Evolutionary conservation across 78 protist genomes (phyloP).

Genomic region (Pelomyxa schiedti): DNA sequence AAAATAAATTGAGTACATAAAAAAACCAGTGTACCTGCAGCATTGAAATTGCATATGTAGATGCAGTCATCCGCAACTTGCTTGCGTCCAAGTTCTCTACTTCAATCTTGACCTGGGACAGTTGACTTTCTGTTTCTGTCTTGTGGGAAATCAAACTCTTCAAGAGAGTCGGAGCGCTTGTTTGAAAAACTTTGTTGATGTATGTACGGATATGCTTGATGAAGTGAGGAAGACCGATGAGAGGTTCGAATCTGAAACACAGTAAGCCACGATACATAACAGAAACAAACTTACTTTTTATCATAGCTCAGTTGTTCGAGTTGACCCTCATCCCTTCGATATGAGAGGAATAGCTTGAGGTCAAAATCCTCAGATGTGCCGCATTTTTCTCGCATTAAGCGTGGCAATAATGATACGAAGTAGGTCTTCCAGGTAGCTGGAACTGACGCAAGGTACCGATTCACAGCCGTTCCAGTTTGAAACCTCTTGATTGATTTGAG

Average conservation of each 20-base stretch:
- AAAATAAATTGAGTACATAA: too few species aligned
- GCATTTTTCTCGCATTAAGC: conserved; percentile 16
- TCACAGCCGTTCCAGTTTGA: conserved; percentile 13
- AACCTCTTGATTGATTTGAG: too few species aligned
- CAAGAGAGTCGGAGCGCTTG: conserved; percentile 35
- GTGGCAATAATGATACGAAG: conserved; percentile 39
- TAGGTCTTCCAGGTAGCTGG: conserved; percentile 25
- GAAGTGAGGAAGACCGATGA: too few species aligned
- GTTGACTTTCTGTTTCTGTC: too few species aligned
- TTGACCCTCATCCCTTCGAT: conserved; percentile 5
- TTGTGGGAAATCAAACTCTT: conserved; percentile 27
- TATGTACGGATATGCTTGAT: conserved; percentile 18
- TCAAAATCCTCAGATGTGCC: conserved; percentile 1
- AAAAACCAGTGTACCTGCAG: too few species aligned
- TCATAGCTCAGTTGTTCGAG: conserved; percentile 51
- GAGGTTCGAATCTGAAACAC: too few species aligned
- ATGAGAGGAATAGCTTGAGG: background rate
- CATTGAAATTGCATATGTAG: too few species aligned
- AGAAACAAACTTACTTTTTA: too few species aligned
- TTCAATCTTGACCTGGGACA: too few species aligned
- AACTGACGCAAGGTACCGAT: conserved; percentile 14
- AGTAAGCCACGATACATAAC: too few species aligned
- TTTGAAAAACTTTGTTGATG: conserved; percentile 32
- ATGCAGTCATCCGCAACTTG: too few species aligned
- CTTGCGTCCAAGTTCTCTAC: too few species aligned